Percentiles rank a stretch among this genome's conserved stretches.
These are phyloP conservation scores for Gaeumannomyces sp. DNA, from an alignment of 2,329 filamentous ascomycete species.

Conservation along the genomic window DNA sequence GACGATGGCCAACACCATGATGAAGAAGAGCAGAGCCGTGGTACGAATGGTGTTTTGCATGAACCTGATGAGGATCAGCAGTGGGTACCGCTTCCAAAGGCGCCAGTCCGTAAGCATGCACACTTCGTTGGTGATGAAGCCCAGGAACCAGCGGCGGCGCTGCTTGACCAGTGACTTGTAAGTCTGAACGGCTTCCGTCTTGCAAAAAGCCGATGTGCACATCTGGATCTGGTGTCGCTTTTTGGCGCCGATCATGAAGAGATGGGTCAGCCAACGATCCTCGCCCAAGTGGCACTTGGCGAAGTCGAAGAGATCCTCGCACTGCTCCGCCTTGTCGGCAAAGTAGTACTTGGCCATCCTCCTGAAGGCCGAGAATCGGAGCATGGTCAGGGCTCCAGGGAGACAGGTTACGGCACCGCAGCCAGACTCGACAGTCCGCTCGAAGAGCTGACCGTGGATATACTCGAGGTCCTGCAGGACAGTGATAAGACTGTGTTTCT, in stretches of 20 bases:
- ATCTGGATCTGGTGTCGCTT: slow-evolving; percentile 94
- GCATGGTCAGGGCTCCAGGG: slow-evolving; percentile 88
- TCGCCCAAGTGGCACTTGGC: slow-evolving; percentile 93
- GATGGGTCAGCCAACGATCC: slow-evolving; percentile 92
- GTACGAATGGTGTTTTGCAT: slow-evolving; percentile 96
- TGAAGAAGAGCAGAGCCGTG: slow-evolving; percentile 88
- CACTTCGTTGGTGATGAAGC: slow-evolving; percentile 95
- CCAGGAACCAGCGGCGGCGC: slow-evolving; percentile 90
- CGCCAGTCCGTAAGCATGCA: slow-evolving; percentile 96
- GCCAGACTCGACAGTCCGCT: slow-evolving; percentile 89
- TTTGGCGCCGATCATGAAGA: slow-evolving; percentile 97
- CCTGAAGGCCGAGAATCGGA: slow-evolving; percentile 92
- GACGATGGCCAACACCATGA: slow-evolving; percentile 80
- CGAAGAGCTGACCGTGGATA: slow-evolving; percentile 92
- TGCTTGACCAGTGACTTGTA: slow-evolving; percentile 85
- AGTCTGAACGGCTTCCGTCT: slow-evolving; percentile 92
- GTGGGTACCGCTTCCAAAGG: slow-evolving; percentile 84
- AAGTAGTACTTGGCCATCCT: slow-evolving; percentile 99
- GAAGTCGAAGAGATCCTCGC: slow-evolving; percentile 93
- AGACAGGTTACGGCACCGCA: slow-evolving; percentile 93
- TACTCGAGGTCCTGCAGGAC: slow-evolving; percentile 98
- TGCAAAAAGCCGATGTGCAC: slow-evolving; percentile 97
- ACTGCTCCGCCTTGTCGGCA: slow-evolving; percentile 91
- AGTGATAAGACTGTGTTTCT: slow-evolving; percentile 82
- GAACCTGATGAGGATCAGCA: slow-evolving; percentile 80